phyloP scores from a whole-genome alignment of 176 grass and related monocot genomes.

The Rhynchospora breviuscula region DNA sequence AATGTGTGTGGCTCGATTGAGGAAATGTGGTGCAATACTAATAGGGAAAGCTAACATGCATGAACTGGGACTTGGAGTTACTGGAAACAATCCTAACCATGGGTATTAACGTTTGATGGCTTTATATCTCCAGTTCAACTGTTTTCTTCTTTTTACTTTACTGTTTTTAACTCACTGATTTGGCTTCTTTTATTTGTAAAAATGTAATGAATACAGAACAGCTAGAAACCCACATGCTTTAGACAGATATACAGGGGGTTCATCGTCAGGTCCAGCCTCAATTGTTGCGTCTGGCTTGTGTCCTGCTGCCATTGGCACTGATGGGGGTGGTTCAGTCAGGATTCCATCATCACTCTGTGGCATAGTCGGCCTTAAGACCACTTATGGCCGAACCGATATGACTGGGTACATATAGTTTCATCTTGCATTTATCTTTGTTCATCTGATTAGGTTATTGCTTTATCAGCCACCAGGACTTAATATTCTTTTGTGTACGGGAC shows the following conservation, averaged over 20 bases:
- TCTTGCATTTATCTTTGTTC: neutral
- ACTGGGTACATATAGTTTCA: conserved; percentile 49
- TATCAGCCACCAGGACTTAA: neutral
- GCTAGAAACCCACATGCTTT: conserved; percentile 84
- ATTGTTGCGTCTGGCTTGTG: conserved; percentile 91
- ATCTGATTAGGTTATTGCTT: neutral
- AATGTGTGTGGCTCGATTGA: conserved; percentile 62
- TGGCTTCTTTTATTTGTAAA: conserved; percentile 14
- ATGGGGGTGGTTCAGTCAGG: conserved; percentile 97
- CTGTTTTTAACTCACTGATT: conserved; percentile 17
- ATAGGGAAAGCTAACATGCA: conserved; percentile 99
- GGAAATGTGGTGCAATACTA: conserved; percentile 84
- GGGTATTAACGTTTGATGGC: conserved; percentile 45
- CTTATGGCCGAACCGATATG: conserved; percentile 75
- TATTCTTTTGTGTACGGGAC: neutral
- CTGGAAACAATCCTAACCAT: conserved; percentile 96
- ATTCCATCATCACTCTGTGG: conserved; percentile 98
- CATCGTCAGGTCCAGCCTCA: conserved; percentile 93
- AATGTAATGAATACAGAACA: conserved; percentile 54
- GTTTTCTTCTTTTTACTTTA: conserved; percentile 9
- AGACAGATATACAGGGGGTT: conserved; percentile 97
- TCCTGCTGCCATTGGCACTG: conserved; percentile 84
- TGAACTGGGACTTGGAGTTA: conserved; percentile 87
- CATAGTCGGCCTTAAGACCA: conserved; percentile 94
- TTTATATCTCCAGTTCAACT: neutral